These are phyloP conservation scores for Colletotrichum musae DNA, from an alignment of 2,329 filamentous ascomycete genomes.

Conservation along the genomic window DNA sequence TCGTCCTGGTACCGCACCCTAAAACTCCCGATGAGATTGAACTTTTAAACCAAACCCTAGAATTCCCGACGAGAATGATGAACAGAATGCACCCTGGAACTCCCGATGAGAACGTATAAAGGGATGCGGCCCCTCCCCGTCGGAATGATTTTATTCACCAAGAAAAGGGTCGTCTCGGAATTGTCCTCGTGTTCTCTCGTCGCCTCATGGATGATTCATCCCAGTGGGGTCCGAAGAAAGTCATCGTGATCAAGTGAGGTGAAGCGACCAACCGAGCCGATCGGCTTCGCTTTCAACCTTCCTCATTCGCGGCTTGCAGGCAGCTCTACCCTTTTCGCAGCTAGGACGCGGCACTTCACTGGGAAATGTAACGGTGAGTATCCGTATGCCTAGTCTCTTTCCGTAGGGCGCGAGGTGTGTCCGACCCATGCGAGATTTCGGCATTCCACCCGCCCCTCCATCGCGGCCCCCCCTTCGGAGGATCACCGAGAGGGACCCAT, in stretches of 20 bases:
- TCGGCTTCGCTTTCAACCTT: slow-evolving; percentile 22
- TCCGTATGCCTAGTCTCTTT: not conserved
- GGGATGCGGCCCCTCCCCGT: slow-evolving; percentile 4
- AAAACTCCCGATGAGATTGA: too few relatives aligned
- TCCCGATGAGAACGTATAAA: slow-evolving; percentile 6
- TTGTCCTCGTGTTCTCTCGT: slow-evolving; percentile 9
- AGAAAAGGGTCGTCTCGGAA: not conserved
- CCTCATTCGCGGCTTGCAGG: slow-evolving; percentile 21
- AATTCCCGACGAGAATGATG: too few relatives aligned
- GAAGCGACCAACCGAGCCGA: slow-evolving; percentile 16
- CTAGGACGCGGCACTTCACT: slow-evolving; percentile 23
- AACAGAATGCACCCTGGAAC: too few relatives aligned
- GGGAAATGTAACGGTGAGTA: not conserved
- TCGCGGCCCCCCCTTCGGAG: slow-evolving; percentile 18
- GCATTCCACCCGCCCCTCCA: slow-evolving; percentile 34
- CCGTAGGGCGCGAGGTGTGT: not conserved
- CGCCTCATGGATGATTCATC: not conserved
- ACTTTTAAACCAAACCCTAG: too few relatives aligned
- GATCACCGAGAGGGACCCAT: slow-evolving; percentile 30
- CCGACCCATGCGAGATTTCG: slow-evolving; percentile 29
- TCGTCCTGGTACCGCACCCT: too few relatives aligned
- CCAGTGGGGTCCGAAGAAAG: not conserved
- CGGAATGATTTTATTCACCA: not conserved
- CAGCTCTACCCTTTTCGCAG: slow-evolving; percentile 1
- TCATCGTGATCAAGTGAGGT: not conserved